Percentiles rank a stretch among this genome's conserved stretches.
phyloP scores from a whole-genome alignment of 495 filamentous ascomycete genomes.

The Aspergillus leporis region DNA sequence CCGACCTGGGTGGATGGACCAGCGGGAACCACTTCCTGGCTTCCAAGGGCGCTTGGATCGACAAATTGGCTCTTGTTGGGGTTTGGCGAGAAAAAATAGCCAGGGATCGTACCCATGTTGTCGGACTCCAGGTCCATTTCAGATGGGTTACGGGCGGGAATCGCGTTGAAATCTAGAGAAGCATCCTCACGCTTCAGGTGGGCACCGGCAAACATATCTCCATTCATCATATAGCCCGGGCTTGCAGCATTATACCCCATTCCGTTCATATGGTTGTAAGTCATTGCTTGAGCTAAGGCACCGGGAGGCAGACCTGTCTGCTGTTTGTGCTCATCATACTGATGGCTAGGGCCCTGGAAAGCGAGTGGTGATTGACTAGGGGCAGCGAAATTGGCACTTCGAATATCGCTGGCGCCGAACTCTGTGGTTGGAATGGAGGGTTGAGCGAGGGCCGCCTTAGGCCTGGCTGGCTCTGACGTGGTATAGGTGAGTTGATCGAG shows the following conservation, averaged over 20 bases:
- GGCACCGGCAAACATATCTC: conserved; percentile 44
- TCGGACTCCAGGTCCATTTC: conserved; percentile 59
- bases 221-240: conserved; percentile 46
- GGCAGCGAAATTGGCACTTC: conserved; percentile 43
- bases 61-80: conserved; percentile 54
- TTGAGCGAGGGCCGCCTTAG: conserved; percentile 42
- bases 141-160: conserved; percentile 48
- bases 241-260: conserved; percentile 54
- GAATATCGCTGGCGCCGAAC: conserved; percentile 36
- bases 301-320: conserved; percentile 85
- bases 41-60: conserved; percentile 69
- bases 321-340: conserved; percentile 89
- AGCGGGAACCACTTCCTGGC: conserved; percentile 50
- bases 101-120: conserved; percentile 63
- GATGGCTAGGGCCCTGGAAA: conserved; percentile 81
- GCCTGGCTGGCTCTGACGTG: conserved; percentile 38
- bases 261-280: conserved; percentile 58
- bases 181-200: conserved; percentile 55
- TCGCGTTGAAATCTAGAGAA: conserved; percentile 54
- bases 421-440: conserved; percentile 42
- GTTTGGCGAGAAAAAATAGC: conserved; percentile 42
- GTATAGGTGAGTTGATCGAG: conserved; percentile 50
- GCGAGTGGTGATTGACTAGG: conserved; percentile 52
- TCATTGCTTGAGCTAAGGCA: conserved; percentile 68
- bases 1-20: conserved; percentile 58